Conservation (phyloP, 2,329 filamentous ascomycete species). For the Penicillium psychrosexuale region DNA sequence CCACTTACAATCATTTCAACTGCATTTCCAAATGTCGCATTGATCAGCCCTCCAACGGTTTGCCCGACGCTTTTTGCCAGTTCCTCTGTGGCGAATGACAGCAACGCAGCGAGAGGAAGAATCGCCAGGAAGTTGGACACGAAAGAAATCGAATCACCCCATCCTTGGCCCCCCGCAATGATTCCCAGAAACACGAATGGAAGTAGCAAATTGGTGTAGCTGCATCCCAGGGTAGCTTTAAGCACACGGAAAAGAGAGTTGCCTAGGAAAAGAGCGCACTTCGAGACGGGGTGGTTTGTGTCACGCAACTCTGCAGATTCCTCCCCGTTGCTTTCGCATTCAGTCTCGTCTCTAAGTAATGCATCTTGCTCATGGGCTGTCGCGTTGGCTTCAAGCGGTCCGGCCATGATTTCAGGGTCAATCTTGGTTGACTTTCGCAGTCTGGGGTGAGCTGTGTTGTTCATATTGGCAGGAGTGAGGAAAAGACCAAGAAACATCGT, state of each 20-base stretch:
- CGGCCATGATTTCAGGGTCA: not conserved
- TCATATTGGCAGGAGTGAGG: not conserved
- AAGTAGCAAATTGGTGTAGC: conserved; percentile 76
- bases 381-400: not conserved
- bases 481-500: not conserved
- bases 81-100: conserved; percentile 58
- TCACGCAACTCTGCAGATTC: not conserved
- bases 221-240: conserved; percentile 57
- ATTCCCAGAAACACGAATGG: conserved; percentile 72
- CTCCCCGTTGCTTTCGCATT: not conserved
- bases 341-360: not conserved
- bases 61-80: conserved; percentile 54
- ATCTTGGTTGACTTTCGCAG: conserved; percentile 4
- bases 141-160: conserved; percentile 63
- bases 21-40: conserved; percentile 59
- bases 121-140: conserved; percentile 76
- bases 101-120: conserved; percentile 53
- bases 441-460: conserved; percentile 1
- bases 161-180: conserved; percentile 59
- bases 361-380: not conserved
- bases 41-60: conserved; percentile 55
- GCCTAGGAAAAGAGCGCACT: conserved; percentile 43
- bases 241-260: conserved; percentile 31
- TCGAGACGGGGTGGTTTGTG: not conserved
- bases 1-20: conserved; percentile 63